These are phyloP conservation scores for Claviceps sp. DNA, from an alignment of 2,329 filamentous ascomycete species.

Conservation along the genomic window DNA sequence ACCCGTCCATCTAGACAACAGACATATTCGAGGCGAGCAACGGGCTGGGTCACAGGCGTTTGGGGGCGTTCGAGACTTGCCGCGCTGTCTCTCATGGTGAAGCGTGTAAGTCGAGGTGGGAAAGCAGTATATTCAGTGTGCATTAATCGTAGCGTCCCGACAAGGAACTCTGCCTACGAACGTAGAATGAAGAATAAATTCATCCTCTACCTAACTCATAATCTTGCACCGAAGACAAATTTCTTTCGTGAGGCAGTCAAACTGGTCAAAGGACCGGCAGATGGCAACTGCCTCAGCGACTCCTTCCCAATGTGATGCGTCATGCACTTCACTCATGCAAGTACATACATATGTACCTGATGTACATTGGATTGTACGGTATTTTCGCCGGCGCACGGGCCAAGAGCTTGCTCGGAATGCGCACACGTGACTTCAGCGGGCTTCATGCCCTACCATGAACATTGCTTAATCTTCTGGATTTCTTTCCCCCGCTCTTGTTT, in stretches of 20 bases:
- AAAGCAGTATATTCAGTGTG: not conserved
- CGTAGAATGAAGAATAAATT: not conserved
- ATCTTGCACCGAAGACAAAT: not conserved
- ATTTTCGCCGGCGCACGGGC: not conserved
- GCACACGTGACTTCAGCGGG: conserved; percentile 22
- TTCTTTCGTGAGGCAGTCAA: not conserved
- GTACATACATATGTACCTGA: too few relatives aligned
- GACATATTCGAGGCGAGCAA: conserved; percentile 4
- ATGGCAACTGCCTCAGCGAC: not conserved
- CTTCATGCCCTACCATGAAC: conserved; percentile 22
- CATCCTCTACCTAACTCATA: too few relatives aligned
- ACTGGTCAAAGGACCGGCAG: not conserved
- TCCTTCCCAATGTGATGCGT: not conserved
- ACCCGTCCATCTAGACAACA: not conserved
- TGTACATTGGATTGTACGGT: not conserved
- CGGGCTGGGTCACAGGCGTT: not conserved
- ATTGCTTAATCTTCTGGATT: conserved; percentile 18
- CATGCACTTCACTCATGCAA: not conserved
- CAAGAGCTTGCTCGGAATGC: not conserved
- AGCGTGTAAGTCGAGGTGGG: not conserved
- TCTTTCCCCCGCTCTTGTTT: conserved; percentile 16
- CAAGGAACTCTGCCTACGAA: not conserved
- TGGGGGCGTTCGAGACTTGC: not conserved
- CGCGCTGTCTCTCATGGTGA: not conserved
- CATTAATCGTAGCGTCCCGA: not conserved